Percentiles rank a stretch among this genome's conserved stretches.
Conservation (phyloP, 2,329 filamentous ascomycete genomes). For the Lachnellula cervina region DNA sequence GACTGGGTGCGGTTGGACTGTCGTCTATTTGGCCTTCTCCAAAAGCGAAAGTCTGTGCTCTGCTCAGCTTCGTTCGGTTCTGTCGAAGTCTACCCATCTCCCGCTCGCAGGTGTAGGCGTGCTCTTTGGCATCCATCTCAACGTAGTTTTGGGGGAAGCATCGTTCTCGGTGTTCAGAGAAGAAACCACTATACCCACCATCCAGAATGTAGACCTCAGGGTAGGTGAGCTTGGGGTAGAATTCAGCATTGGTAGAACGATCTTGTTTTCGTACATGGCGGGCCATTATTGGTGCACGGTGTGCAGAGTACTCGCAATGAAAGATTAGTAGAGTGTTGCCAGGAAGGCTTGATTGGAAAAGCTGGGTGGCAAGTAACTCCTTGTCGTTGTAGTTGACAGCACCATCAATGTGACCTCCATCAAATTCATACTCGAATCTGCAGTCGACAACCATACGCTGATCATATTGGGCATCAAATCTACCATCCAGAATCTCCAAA, state of each 20-base stretch:
- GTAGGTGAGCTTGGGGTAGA: conserved; percentile 86
- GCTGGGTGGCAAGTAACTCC: conserved; percentile 71
- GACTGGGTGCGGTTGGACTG: conserved; percentile 49
- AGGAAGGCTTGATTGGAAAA: conserved; percentile 64
- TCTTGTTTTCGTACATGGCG: conserved; percentile 88
- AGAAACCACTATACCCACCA: conserved; percentile 94
- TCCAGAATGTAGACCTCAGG: conserved; percentile 97
- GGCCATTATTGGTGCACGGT: conserved; percentile 93
- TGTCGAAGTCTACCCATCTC: conserved; percentile 92
- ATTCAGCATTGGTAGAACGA: conserved; percentile 76
- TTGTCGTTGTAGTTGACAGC: conserved; percentile 98
- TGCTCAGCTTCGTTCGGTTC: conserved; percentile 71
- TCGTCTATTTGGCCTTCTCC: conserved; percentile 61
- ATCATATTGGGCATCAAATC: conserved; percentile 70
- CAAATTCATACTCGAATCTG: conserved; percentile 97
- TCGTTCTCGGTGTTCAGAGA: conserved; percentile 67
- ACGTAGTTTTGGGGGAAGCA: conserved; percentile 96
- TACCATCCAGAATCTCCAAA: conserved; percentile 80
- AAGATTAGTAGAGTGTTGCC: conserved; percentile 80
- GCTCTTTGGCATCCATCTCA: conserved; percentile 89
- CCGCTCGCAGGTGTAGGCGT: conserved; percentile 88
- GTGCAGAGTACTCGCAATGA: conserved; percentile 97
- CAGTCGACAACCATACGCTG: conserved; percentile 89
- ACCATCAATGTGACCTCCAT: conserved; percentile 89
- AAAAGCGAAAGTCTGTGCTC: conserved; percentile 94